Percentiles rank a stretch among this genome's conserved stretches.
Evolutionary conservation across 2,329 filamentous ascomycete species (phyloP).

Genomic region (Clonostachys rhizophaga): DNA sequence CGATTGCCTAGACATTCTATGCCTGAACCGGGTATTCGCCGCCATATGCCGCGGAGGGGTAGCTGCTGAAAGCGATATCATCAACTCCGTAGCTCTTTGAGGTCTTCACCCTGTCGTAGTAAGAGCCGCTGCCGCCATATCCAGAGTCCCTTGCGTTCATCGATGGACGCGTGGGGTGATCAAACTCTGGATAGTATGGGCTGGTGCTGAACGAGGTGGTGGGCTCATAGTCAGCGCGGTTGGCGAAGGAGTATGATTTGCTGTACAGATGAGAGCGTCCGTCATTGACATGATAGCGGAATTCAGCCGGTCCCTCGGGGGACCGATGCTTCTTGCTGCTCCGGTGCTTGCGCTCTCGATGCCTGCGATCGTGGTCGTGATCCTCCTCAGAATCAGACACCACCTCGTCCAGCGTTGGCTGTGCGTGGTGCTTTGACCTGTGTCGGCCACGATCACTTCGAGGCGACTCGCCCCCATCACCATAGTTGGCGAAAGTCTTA

Average conservation of each 20-base stretch:
- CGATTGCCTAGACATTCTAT: too few relatives aligned
- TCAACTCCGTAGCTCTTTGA: slow-evolving; percentile 18
- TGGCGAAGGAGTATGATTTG: slow-evolving; percentile 14
- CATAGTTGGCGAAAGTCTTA: too few relatives aligned
- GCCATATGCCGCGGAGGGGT: not conserved
- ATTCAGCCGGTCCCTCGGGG: slow-evolving; percentile 16
- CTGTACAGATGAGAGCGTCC: slow-evolving; percentile 16
- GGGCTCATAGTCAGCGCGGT: slow-evolving; percentile 13
- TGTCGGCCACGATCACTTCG: too few relatives aligned
- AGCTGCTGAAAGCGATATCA: slow-evolving; percentile 23
- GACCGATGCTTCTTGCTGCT: slow-evolving; percentile 26
- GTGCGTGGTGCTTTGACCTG: too few relatives aligned
- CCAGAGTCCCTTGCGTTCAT: not conserved
- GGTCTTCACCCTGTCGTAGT: slow-evolving; percentile 24
- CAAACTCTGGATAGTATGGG: slow-evolving; percentile 13
- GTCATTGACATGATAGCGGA: slow-evolving; percentile 20
- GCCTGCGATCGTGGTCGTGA: slow-evolving; percentile 6
- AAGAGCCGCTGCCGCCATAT: not conserved
- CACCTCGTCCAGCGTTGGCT: too few relatives aligned
- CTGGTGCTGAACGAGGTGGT: slow-evolving; percentile 1
- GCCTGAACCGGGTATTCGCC: not conserved
- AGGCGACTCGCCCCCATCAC: too few relatives aligned
- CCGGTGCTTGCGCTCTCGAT: slow-evolving; percentile 24
- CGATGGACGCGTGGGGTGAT: not conserved
- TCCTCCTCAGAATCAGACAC: not conserved